A percentile compares a stretch with the other conserved stretches of the same genome.
Evolutionary conservation across 441 rosid genomes (phyloP).

Genomic region (Aleurites moluccanus): DNA sequence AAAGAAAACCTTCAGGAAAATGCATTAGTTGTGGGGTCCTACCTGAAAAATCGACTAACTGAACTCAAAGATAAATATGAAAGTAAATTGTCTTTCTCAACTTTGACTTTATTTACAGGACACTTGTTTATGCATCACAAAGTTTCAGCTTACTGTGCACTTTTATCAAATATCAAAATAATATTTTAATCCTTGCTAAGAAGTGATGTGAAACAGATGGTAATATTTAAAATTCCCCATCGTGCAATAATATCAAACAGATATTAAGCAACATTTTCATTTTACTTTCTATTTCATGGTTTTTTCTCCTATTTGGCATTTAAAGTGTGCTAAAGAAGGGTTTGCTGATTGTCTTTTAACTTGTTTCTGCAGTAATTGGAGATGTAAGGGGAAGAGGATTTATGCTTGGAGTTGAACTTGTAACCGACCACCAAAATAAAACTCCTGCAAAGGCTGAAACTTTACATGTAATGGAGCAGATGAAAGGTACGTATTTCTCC

Average conservation of each 20-base stretch:
- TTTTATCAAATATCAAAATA: background rate
- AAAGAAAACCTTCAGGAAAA: slow-evolving; percentile 89
- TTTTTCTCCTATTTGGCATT: background rate
- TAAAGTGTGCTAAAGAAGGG: background rate
- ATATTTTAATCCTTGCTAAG: background rate
- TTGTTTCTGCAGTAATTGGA: slow-evolving; percentile 59
- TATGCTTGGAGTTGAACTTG: slow-evolving; percentile 92
- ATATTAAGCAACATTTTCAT: too few species aligned
- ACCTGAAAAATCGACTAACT: slow-evolving; percentile 62
- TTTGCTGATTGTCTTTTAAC: slow-evolving; percentile 12
- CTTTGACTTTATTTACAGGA: background rate
- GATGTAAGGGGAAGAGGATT: slow-evolving; percentile 92
- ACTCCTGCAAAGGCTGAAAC: slow-evolving; percentile 78
- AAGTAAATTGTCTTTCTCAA: slow-evolving; percentile 39
- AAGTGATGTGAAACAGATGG: background rate
- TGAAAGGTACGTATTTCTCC: slow-evolving; percentile 60
- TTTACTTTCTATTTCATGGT: too few species aligned
- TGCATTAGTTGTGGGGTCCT: slow-evolving; percentile 69
- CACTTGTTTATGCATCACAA: background rate
- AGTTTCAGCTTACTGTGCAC: background rate
- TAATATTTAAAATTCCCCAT: background rate
- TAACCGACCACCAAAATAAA: slow-evolving; percentile 59
- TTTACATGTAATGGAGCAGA: slow-evolving; percentile 65
- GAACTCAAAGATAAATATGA: slow-evolving; percentile 77
- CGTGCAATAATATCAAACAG: background rate